phyloP scores from a whole-genome alignment of 148 eudicot genomes.

The Bassia scoparia region DNA sequence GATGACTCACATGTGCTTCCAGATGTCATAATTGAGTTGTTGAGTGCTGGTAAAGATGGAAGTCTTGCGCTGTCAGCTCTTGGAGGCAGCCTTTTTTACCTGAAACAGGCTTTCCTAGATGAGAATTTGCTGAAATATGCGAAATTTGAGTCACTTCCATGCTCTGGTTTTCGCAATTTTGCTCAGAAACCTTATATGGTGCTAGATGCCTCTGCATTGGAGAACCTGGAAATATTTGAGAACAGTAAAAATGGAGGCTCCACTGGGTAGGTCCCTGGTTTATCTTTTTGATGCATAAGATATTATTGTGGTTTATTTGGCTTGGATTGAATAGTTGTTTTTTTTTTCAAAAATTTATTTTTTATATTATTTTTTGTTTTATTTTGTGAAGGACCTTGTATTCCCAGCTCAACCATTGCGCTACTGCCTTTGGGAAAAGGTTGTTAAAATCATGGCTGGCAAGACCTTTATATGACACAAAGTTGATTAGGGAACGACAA shows the following conservation, averaged over 20 bases:
- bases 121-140: constrained; percentile 87
- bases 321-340: not conserved
- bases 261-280: constrained; percentile 64
- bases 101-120: constrained; percentile 87
- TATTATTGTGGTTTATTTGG: not conserved
- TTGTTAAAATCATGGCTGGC: constrained; percentile 92
- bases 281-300: not conserved
- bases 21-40: constrained; percentile 49
- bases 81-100: constrained; percentile 82
- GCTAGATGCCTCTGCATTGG: constrained; percentile 89
- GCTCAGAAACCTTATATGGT: constrained; percentile 73
- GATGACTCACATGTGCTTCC: constrained; percentile 50
- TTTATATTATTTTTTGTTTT: not conserved
- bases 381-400: constrained; percentile 57
- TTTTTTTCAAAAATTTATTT: not conserved
- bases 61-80: constrained; percentile 84
- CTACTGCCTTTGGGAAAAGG: constrained; percentile 91
- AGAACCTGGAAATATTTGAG: constrained; percentile 93
- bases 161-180: constrained; percentile 53
- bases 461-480: constrained; percentile 69
- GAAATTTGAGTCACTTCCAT: constrained; percentile 78
- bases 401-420: constrained; percentile 82
- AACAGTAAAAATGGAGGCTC: constrained; percentile 76
- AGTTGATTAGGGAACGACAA: constrained; percentile 74
- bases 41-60: constrained; percentile 49